A percentile compares a stretch with the other conserved stretches of the same genome.
These are phyloP conservation scores for Paraphoma chrysanthemicola DNA, from an alignment of 2,329 filamentous ascomycete genomes.

Conservation along the genomic window DNA sequence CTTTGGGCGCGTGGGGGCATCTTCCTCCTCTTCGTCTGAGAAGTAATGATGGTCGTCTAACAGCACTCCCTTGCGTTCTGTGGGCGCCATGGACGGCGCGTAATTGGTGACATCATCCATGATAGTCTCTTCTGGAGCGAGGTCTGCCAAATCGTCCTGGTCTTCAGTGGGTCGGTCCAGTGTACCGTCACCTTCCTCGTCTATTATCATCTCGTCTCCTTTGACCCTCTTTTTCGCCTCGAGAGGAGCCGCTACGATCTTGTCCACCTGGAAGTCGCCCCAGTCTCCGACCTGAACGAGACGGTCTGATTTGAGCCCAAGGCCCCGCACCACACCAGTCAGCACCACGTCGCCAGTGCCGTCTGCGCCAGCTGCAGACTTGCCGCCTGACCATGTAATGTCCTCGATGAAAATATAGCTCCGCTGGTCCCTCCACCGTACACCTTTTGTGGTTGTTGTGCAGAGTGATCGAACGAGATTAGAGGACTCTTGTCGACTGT, in stretches of 20 bases:
- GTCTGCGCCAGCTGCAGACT: slow-evolving; percentile 54
- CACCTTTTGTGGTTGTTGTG: slow-evolving; percentile 88
- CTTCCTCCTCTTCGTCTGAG: slow-evolving; percentile 78
- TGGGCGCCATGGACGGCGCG: slow-evolving; percentile 55
- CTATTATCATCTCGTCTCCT: slow-evolving; percentile 72
- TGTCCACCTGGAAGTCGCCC: slow-evolving; percentile 91
- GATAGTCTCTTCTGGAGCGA: slow-evolving; percentile 84
- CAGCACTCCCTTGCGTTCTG: slow-evolving; percentile 78
- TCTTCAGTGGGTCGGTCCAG: slow-evolving; percentile 78
- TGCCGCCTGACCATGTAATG: slow-evolving; percentile 70
- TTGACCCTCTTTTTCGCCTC: slow-evolving; percentile 64
- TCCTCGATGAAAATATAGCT: slow-evolving; percentile 95
- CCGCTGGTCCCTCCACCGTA: slow-evolving; percentile 93
- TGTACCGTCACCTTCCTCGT: slow-evolving; percentile 62
- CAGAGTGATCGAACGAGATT: slow-evolving; percentile 92
- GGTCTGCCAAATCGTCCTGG: slow-evolving; percentile 79
- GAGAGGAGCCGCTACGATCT: slow-evolving; percentile 80
- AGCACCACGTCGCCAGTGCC: slow-evolving; percentile 68
- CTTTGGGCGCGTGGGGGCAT: slow-evolving; percentile 69
- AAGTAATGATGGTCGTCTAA: slow-evolving; percentile 99
- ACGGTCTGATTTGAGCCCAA: slow-evolving; percentile 85
- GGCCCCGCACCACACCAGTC: slow-evolving; percentile 85
- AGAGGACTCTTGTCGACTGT: slow-evolving; percentile 86
- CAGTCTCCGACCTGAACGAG: slow-evolving; percentile 91
- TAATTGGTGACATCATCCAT: slow-evolving; percentile 73